A percentile compares a stretch with the other conserved stretches of the same genome.
These are phyloP conservation scores for Tricholoma saponaceum DNA, from an alignment of 768 basidiomycete species.

Conservation along the genomic window DNA sequence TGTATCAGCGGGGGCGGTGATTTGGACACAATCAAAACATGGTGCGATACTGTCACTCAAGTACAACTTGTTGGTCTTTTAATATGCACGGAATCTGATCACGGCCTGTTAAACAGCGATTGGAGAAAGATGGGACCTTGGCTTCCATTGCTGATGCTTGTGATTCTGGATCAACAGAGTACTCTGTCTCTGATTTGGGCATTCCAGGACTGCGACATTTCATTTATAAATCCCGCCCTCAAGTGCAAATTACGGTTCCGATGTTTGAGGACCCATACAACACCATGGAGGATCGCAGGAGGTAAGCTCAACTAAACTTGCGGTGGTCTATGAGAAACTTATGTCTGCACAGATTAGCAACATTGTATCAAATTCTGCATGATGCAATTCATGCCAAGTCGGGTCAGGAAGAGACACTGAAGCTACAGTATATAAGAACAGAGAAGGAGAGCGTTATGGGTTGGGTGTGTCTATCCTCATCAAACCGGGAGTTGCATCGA, in stretches of 20 bases:
- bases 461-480: slow-evolving; percentile 61
- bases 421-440: slow-evolving; percentile 83
- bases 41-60: slow-evolving; percentile 65
- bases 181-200: slow-evolving; percentile 69
- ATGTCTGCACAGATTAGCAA: slow-evolving; percentile 55
- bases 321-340: background rate
- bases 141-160: slow-evolving; percentile 48
- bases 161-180: slow-evolving; percentile 49
- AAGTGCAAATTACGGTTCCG: slow-evolving; percentile 88
- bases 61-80: slow-evolving; percentile 21
- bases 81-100: background rate
- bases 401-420: slow-evolving; percentile 73
- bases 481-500: background rate
- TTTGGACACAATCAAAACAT: slow-evolving; percentile 76
- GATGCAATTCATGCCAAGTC: slow-evolving; percentile 91
- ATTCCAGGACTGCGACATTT: slow-evolving; percentile 93
- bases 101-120: slow-evolving; percentile 40
- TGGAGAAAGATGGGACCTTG: slow-evolving; percentile 56
- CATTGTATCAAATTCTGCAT: slow-evolving; percentile 83
- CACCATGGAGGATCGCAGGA: slow-evolving; percentile 48
- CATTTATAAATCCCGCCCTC: slow-evolving; percentile 84
- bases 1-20: slow-evolving; percentile 81
- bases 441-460: slow-evolving; percentile 88
- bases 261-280: slow-evolving; percentile 86
- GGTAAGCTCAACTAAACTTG: slow-evolving; percentile 34